Percentiles rank a stretch among this genome's conserved stretches.
These are phyloP conservation scores for Aspergillus haitiensis DNA, from an alignment of 495 filamentous ascomycete species.

Conservation along the genomic window DNA sequence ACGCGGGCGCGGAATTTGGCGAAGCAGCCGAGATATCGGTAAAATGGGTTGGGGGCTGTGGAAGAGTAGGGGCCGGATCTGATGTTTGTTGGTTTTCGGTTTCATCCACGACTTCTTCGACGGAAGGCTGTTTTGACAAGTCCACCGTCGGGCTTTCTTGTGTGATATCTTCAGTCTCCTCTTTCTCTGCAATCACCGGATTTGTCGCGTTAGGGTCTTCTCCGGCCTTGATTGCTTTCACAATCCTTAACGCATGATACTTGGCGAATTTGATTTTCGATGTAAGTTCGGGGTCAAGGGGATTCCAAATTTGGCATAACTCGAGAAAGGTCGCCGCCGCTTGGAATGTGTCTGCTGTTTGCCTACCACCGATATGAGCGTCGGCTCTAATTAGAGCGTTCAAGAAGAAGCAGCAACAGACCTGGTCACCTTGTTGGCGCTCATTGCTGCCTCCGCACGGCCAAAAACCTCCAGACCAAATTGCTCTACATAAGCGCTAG, in stretches of 20 bases:
- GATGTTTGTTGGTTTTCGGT: slow-evolving; percentile 41
- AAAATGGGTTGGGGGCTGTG: slow-evolving; percentile 34
- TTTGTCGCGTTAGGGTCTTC: slow-evolving; percentile 92
- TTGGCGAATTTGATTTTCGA: slow-evolving; percentile 95
- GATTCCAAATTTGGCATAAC: slow-evolving; percentile 78
- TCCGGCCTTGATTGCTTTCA: slow-evolving; percentile 85
- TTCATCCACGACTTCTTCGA: slow-evolving; percentile 56
- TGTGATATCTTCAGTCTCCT: slow-evolving; percentile 17
- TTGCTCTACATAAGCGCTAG: slow-evolving; percentile 88
- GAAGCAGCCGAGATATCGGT: slow-evolving; percentile 31
- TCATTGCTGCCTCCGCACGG: slow-evolving; percentile 76
- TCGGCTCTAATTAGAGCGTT: neutral
- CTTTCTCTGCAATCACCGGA: slow-evolving; percentile 56
- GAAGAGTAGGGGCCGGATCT: slow-evolving; percentile 36
- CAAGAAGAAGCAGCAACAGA: slow-evolving; percentile 37
- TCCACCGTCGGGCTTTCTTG: slow-evolving; percentile 8
- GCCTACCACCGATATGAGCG: slow-evolving; percentile 50
- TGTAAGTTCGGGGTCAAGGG: slow-evolving; percentile 70
- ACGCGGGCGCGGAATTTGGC: slow-evolving; percentile 25
- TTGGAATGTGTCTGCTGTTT: slow-evolving; percentile 91
- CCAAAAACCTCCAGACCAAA: slow-evolving; percentile 87
- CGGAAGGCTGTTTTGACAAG: slow-evolving; percentile 54
- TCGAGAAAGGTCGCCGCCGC: slow-evolving; percentile 92
- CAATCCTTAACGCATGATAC: slow-evolving; percentile 89
- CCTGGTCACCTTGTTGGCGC: slow-evolving; percentile 82